Base-by-base conservation (phyloP, 441 rosid genomes). In the Daphne laureola region DNA sequence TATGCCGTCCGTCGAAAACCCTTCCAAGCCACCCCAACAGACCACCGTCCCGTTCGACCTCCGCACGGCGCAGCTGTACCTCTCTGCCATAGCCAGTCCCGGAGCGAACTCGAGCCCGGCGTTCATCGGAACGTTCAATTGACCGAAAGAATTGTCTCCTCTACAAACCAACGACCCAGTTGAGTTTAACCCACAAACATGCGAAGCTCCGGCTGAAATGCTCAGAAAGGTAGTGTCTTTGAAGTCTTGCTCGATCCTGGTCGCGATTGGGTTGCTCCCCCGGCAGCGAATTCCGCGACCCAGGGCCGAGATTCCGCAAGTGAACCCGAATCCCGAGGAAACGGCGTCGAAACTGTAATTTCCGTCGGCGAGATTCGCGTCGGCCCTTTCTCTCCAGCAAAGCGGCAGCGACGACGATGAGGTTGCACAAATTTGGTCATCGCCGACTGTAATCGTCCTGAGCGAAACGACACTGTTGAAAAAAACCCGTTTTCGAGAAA, bases 11-110 rank as follows among this genome's bases (percentile, higher is more conserved):
- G 38, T 31, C 38, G 38, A 31, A 61, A 54, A 62, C 38, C 59
- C 74, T 51, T 65, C 58, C 31, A 70, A 66, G 5, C 82, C 80
- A 35, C 96, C 98, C 96, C 96, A 91, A 25, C 98, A 91, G 55
- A 74, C 72, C n/a, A 80, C 96, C 0, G 82, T 72, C 11, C 69
- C 62, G 42, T 81, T 82, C 9, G 55, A 63, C 4, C 6, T 58
- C 46, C 76, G 49, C 16, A 68, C 67, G 4, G 79, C 98, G 68
- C 98, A 91, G 17, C 89, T 84, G 62, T 74, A 73, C 18, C 54
- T 63, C 13, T 64, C 76, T 5, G 93, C 96, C 9, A 81, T 79
- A 26, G 93, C 78, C 21, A 91, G 42, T 16, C 77, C 60, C 0
- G 81, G 62, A 60, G 64, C 52, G 53, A 66, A 88, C 18, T 59